Conservation (phyloP, 352 stramenopile species). For the Globisporangium iwayamae region DNA sequence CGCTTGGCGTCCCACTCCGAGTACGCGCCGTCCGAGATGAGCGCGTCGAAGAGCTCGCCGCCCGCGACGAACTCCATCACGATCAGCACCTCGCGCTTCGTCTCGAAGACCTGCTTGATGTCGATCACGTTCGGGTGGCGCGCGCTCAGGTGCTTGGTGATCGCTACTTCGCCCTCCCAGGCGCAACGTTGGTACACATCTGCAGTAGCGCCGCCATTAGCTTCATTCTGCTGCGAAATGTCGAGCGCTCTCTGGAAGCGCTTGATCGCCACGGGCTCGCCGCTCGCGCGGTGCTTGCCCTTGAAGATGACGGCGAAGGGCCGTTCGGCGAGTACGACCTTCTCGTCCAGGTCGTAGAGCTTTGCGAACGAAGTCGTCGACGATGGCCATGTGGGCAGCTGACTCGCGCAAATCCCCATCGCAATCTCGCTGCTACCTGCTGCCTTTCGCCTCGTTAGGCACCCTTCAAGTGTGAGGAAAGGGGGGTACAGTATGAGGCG, state of each 20-base stretch:
- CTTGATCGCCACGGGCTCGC: slow-evolving; percentile 51
- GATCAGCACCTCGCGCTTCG: slow-evolving; percentile 43
- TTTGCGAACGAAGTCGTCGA: slow-evolving; percentile 22
- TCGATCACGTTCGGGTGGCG: slow-evolving; percentile 57
- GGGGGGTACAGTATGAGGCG: too few relatives aligned
- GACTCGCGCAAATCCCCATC: slow-evolving; percentile 54
- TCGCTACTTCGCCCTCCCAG: slow-evolving; percentile 49
- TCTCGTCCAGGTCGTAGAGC: slow-evolving; percentile 45
- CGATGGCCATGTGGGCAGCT: neutral
- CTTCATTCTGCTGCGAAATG: slow-evolving; percentile 1
- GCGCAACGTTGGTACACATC: neutral
- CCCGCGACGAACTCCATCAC: slow-evolving; percentile 56
- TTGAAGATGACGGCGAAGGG: slow-evolving; percentile 49
- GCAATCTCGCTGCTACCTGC: neutral
- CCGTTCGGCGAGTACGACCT: slow-evolving; percentile 39
- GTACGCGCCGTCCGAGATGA: slow-evolving; percentile 72
- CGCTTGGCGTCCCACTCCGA: slow-evolving; percentile 65
- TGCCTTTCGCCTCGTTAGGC: too few relatives aligned
- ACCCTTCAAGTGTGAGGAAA: too few relatives aligned
- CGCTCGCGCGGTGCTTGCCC: slow-evolving; percentile 28
- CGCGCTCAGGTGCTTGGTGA: slow-evolving; percentile 44
- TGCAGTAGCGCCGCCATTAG: neutral
- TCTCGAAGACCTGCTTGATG: slow-evolving; percentile 50
- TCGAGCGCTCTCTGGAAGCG: slow-evolving; percentile 41
- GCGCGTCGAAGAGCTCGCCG: slow-evolving; percentile 66